These are phyloP conservation scores for Thalia dealbata DNA, from an alignment of 176 grass and related monocot genomes.

Conservation along the genomic window DNA sequence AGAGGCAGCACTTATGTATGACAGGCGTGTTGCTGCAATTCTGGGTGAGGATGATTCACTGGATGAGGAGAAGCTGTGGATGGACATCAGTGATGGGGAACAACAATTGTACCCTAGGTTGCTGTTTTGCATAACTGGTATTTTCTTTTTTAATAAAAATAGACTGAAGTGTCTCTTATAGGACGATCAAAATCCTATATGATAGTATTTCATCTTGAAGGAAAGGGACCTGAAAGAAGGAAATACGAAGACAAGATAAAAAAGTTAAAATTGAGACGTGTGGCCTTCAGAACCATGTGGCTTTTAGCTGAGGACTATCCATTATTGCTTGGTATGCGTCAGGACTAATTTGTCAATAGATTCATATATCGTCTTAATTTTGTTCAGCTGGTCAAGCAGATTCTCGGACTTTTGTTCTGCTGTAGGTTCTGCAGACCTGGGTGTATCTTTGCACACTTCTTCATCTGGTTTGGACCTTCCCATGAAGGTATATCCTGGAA, in stretches of 20 bases:
- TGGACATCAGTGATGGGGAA: slow-evolving; percentile 59
- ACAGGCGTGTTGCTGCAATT: slow-evolving; percentile 68
- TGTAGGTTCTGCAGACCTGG: slow-evolving; percentile 85
- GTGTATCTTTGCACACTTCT: slow-evolving; percentile 84
- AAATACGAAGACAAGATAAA: slow-evolving; percentile 91
- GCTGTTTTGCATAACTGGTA: slow-evolving; percentile 91
- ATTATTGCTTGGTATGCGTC: slow-evolving; percentile 66
- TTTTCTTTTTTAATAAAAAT: slow-evolving; percentile 13
- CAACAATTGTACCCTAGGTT: slow-evolving; percentile 64
- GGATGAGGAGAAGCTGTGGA: slow-evolving; percentile 64
- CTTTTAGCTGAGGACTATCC: slow-evolving; percentile 94
- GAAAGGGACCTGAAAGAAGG: slow-evolving; percentile 92
- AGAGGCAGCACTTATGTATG: slow-evolving; percentile 91
- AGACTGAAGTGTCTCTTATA: background rate
- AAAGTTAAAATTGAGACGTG: slow-evolving; percentile 71
- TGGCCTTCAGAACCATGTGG: slow-evolving; percentile 93
- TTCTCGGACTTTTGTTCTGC: background rate
- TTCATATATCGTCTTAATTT: background rate
- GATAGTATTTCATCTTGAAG: slow-evolving; percentile 24
- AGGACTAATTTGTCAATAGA: slow-evolving; percentile 12
- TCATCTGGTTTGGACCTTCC: slow-evolving; percentile 89
- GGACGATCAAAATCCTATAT: background rate
- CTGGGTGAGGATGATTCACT: slow-evolving; percentile 81
- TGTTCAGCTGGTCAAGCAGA: background rate
- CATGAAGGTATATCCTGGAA: slow-evolving; percentile 62